phyloP scores from a whole-genome alignment of 306 rosid species.

The Pyrus pyrifolia region DNA sequence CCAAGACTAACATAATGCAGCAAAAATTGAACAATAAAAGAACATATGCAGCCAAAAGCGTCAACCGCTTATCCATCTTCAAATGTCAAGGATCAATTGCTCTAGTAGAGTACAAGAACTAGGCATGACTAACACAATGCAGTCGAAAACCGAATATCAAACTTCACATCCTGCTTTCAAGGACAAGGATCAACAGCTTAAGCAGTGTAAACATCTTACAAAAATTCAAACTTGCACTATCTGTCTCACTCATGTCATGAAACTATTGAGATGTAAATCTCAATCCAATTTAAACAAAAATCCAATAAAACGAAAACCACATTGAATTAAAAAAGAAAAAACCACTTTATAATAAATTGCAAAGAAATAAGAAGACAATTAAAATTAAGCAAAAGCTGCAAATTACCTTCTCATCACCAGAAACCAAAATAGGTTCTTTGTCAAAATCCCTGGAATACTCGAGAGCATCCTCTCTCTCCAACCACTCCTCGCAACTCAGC shows the following conservation, averaged over 20 bases:
- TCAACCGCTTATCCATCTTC: not conserved
- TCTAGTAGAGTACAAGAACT: not conserved
- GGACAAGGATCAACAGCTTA: not conserved
- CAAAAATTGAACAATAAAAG: no score
- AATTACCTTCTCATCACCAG: constrained; percentile 69
- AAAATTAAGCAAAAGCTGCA: not conserved
- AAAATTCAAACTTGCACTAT: not conserved
- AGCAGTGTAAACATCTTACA: not conserved
- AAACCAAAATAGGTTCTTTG: constrained; percentile 57
- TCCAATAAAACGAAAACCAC: not conserved
- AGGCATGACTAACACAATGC: not conserved
- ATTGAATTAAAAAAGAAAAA: not conserved
- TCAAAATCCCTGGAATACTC: constrained; percentile 62
- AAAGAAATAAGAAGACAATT: not conserved
- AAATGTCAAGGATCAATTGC: not conserved
- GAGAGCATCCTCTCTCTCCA: constrained; percentile 76
- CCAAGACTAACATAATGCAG: not conserved
- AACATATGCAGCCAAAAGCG: not conserved
- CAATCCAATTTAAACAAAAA: not conserved
- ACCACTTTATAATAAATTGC: not conserved
- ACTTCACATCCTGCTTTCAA: not conserved
- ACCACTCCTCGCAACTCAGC: constrained; percentile 67
- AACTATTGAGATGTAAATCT: not conserved
- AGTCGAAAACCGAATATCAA: not conserved
- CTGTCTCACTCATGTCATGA: not conserved